Base-by-base conservation (phyloP, 2,329 filamentous ascomycete genomes). In the Pseudocercospora crystallina region DNA sequence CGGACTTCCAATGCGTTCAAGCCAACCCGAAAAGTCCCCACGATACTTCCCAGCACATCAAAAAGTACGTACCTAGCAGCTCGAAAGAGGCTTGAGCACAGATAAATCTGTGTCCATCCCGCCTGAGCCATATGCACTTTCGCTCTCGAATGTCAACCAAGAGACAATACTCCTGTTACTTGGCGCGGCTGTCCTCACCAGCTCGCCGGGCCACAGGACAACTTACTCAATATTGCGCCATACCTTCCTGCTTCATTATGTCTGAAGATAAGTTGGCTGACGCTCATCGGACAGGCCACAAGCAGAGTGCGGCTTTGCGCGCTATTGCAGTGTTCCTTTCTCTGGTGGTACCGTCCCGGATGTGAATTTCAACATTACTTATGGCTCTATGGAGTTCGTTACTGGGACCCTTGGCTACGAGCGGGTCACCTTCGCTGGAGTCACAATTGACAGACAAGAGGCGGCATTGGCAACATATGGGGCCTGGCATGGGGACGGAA, bases 391-490 rank as follows among this genome's bases (percentile, higher is more conserved):
- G 20, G 64, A 66, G 38, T 69, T 68, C 10, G 54, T 73, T 13
- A 66, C 52, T 2, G 75, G 71, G 12, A 60, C 51, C 17, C 69
- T 72, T 51, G 74, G 68, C 3, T 69, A 64, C 46, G 69, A 73
- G 39, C 58, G 67, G 12, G 69, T 77, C 33, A 72, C 65, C 2
- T 59, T 81, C 11, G 75, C 65, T 17, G 73, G 73, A 1, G 65
- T 80, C 37, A 73, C 69, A 2, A 72, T 75, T 0, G 58, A 67
- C 2, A 13, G 65, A 5, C 75, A 79, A 58, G 69, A 74, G 30
- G 63, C 80, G 10, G 76, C 69, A 0, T 55, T 79, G 11, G 75
- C 75, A 2, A 50, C 61, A 35, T 52, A 54, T 7, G 63, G 58
- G 3, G 58, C 47, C 10, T 67, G 64, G 64, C 47, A 47, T 15